Evolutionary conservation across 345 rosid species (phyloP).

Genomic region (Eucalyptus caleyi): DNA sequence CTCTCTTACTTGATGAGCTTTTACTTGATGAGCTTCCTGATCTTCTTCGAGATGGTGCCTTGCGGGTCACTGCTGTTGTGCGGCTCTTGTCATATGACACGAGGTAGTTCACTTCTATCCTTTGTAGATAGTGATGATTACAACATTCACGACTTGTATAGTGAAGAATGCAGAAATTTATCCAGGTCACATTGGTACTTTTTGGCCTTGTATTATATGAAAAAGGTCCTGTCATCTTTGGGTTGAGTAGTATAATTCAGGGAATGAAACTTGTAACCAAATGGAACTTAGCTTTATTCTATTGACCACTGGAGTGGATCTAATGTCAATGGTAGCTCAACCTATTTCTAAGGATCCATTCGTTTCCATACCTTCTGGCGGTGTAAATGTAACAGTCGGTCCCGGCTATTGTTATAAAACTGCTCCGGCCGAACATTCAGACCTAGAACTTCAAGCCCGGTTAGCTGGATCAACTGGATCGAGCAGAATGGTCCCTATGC

Average conservation of each 20-base stretch:
- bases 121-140: background rate
- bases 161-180: background rate
- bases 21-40: conserved; percentile 86
- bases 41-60: conserved; percentile 66
- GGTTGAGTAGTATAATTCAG: background rate
- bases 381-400: background rate
- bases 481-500: background rate
- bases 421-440: background rate
- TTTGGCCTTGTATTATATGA: background rate
- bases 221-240: background rate
- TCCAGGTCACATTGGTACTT: background rate
- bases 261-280: background rate
- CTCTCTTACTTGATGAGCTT: conserved; percentile 77
- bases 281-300: background rate
- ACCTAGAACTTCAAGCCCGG: background rate
- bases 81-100: conserved; percentile 48
- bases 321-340: background rate
- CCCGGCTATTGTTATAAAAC: background rate
- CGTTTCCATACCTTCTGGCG: background rate
- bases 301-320: background rate
- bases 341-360: background rate
- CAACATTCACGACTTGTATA: background rate
- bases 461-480: background rate
- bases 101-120: background rate
- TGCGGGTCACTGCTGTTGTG: conserved; percentile 72